Conservation (phyloP, 148 eudicot species). For the Rhododendron kiyosumense region DNA sequence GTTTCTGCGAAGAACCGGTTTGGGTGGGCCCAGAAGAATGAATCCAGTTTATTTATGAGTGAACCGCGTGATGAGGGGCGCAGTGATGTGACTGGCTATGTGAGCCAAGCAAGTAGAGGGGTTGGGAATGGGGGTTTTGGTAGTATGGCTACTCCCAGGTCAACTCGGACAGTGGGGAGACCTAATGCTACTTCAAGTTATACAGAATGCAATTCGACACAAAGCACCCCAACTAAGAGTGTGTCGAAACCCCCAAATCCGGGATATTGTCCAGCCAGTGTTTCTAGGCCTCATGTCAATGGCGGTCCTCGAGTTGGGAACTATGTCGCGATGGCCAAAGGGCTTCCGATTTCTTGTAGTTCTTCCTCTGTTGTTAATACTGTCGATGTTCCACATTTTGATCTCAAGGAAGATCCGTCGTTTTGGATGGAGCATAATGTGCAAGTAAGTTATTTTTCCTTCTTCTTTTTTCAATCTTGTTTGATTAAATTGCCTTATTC, state of each 20-base stretch:
- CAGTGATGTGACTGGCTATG: constrained; percentile 15
- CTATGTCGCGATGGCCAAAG: constrained; percentile 49
- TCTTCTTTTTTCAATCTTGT: not conserved
- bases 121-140: constrained; percentile 19
- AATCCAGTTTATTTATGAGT: constrained; percentile 16
- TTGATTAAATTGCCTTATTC: too few relatives aligned
- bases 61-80: constrained; percentile 37
- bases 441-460: constrained; percentile 41
- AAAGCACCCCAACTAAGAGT: constrained; percentile 80
- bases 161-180: constrained; percentile 33
- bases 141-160: constrained; percentile 46
- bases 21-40: constrained; percentile 51
- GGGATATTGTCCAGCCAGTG: constrained; percentile 41
- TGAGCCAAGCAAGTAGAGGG: constrained; percentile 19
- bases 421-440: constrained; percentile 99
- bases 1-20: constrained; percentile 34
- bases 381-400: constrained; percentile 79
- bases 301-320: constrained; percentile 41
- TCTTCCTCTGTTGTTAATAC: constrained; percentile 40
- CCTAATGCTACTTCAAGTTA: constrained; percentile 27
- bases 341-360: constrained; percentile 44
- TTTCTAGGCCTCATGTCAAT: constrained; percentile 39
- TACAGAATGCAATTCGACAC: constrained; percentile 53
- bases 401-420: constrained; percentile 86
- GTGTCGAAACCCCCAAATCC: constrained; percentile 75